These are phyloP conservation scores for Ogataea ganodermae DNA, from an alignment of 805 yeast genomes.

Conservation along the genomic window DNA sequence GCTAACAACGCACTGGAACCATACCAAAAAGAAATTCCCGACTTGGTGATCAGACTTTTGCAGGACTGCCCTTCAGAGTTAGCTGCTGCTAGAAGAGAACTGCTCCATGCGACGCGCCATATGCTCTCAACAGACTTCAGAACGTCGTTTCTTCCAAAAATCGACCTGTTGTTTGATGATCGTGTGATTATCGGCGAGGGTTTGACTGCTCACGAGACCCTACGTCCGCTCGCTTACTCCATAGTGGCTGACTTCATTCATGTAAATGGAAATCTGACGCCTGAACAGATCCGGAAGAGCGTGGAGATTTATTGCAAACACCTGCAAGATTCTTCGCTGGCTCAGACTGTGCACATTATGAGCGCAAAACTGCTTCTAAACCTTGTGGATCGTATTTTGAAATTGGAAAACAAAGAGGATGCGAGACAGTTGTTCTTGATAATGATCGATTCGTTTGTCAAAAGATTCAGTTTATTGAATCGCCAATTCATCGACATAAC, in stretches of 20 bases:
- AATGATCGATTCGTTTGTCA: conserved; percentile 85
- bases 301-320: conserved; percentile 80
- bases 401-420: conserved; percentile 77
- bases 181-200: conserved; percentile 90
- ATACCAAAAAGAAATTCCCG: conserved; percentile 73
- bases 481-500: conserved; percentile 67
- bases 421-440: conserved; percentile 81
- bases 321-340: conserved; percentile 77
- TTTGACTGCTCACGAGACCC: conserved; percentile 83
- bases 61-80: conserved; percentile 96
- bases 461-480: conserved; percentile 75
- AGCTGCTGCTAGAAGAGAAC: conserved; percentile 87
- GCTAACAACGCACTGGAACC: conserved; percentile 64
- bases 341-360: conserved; percentile 92
- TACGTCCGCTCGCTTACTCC: conserved; percentile 91
- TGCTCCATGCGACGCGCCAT: conserved; percentile 91
- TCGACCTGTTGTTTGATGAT: conserved; percentile 84
- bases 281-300: conserved; percentile 84
- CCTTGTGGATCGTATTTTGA: conserved; percentile 84
- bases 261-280: conserved; percentile 78
- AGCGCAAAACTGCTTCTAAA: conserved; percentile 88
- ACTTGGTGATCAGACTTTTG: conserved; percentile 75
- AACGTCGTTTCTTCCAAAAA: conserved; percentile 76
- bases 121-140: conserved; percentile 90
- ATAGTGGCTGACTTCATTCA: conserved; percentile 96